Conservation (phyloP, 208 protist species). For the Wallacemonas sp. region DNA sequence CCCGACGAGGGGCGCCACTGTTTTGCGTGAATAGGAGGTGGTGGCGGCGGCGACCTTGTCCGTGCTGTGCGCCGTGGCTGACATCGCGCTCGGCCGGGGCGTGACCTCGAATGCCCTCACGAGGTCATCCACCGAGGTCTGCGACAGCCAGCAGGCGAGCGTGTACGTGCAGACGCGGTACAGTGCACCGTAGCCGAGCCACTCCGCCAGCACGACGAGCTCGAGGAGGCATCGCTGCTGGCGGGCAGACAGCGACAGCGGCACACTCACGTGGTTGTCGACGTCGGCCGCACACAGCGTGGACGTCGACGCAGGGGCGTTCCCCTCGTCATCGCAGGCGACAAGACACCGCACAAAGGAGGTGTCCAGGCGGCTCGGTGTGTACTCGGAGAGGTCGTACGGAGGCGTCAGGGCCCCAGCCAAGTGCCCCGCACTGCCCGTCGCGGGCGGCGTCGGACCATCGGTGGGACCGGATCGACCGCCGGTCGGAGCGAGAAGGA, state of each 20-base stretch:
- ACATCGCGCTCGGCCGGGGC: constrained; percentile 5
- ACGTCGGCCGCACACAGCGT: not conserved
- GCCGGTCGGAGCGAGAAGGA: not conserved
- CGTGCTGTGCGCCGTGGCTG: too few species aligned
- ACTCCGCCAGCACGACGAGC: constrained; percentile 62
- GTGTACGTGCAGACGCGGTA: constrained; percentile 44
- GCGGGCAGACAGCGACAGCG: constrained; percentile 1
- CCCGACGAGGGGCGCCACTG: too few species aligned
- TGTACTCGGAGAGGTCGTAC: constrained; percentile 1
- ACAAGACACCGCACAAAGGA: not conserved
- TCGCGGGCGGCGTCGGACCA: not conserved
- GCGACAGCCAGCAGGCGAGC: constrained; percentile 63
- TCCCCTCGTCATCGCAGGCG: too few species aligned
- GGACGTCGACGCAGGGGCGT: not conserved
- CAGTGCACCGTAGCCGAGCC: constrained; percentile 45
- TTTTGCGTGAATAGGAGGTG: too few species aligned
- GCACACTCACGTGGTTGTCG: too few species aligned
- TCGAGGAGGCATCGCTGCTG: constrained; percentile 59
- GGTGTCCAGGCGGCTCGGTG: not conserved
- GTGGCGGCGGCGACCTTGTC: too few species aligned
- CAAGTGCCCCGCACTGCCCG: not conserved
- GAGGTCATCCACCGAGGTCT: constrained; percentile 52
- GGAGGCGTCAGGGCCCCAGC: constrained; percentile 1
- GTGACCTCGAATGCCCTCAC: constrained; percentile 23
- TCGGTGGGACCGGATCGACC: not conserved